These are phyloP conservation scores for Dillenia turbinata DNA, from an alignment of 164 flowering plant genomes.

Conservation along the genomic window DNA sequence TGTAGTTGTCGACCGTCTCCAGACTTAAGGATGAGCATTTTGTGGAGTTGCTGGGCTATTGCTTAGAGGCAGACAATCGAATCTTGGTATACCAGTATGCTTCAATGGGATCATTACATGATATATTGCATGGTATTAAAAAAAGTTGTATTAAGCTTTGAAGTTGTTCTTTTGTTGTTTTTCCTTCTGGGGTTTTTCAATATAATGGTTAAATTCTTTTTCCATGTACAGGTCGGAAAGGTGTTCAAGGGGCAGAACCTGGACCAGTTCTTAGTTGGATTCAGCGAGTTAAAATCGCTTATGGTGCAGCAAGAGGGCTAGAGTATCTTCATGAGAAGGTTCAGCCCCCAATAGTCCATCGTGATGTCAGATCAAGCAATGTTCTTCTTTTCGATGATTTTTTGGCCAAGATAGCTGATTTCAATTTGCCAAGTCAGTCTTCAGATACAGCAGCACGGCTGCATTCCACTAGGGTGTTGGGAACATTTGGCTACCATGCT, in stretches of 20 bases:
- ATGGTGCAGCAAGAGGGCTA: constrained; percentile 67
- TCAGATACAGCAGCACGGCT: constrained; percentile 69
- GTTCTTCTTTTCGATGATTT: constrained; percentile 65
- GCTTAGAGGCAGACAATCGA: constrained; percentile 52
- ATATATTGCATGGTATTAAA: constrained; percentile 56
- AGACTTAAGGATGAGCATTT: constrained; percentile 61
- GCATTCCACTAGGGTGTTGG: constrained; percentile 74
- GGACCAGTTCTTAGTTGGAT: constrained; percentile 60
- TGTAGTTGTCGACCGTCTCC: constrained; percentile 64
- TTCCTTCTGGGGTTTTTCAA: not conserved
- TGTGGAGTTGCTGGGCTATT: constrained; percentile 58
- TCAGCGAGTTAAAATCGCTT: constrained; percentile 61
- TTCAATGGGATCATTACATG: constrained; percentile 60
- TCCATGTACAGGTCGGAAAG: constrained; percentile 48
- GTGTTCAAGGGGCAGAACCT: constrained; percentile 78
- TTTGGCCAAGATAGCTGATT: constrained; percentile 57
- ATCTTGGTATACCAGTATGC: constrained; percentile 62
- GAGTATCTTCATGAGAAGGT: constrained; percentile 68
- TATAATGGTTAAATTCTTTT: not conserved
- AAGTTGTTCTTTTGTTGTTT: not conserved
- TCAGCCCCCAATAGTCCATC: constrained; percentile 64
- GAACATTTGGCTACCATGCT: constrained; percentile 82
- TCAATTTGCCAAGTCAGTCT: constrained; percentile 54
- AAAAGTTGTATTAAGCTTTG: not conserved
- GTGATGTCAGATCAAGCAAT: constrained; percentile 75